Base-by-base conservation (phyloP, 352 stramenopile species). In the Phytopythium boreale region DNA sequence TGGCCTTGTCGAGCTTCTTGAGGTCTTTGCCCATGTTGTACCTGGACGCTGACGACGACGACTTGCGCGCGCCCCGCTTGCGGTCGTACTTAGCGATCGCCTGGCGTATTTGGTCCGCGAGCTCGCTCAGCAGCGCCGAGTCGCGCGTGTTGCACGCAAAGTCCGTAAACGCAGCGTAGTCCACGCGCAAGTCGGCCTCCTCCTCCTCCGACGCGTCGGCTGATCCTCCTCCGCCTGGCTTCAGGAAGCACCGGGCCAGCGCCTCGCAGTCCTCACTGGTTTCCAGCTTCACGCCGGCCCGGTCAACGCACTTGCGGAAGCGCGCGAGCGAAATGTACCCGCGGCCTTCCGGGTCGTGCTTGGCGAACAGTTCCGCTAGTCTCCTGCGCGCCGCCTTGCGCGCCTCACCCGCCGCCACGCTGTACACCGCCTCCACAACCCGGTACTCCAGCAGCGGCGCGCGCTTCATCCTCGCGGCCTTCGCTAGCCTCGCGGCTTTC, bases 91-190 rank as follows among this genome's bases (percentile, higher is more conserved):
- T 72, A 6, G 64, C 63, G 19, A 92, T 88, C 15, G 62, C 68
- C 2, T 65, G 59, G 29, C 79, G 77, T 14, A 92, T 65, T 24
- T 74, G 79, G 39, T 74, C 59, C 1, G 76, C 81, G 15, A 90
- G 69, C 49, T 78, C 70, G 47, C 79, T 80, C 9, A 92, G 63
- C 50, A 79, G 84, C 36, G 84, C 81, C 10, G 81, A 89, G 69
- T 89, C 80, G 2, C 78, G 77, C 4, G 83, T 75, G 29, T 88
- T 89, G 67, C 76, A 88, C 0, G 77, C 77, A 71, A 89, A 92
- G 39, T 92, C 81, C 24, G 84, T 58, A 56, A 92, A 92, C 5
- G 68, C 59, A 1, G 68, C 41, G 44, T 90, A 92, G 52, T 89
- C 79, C 20, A 90, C 68, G 14, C 65, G 20, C 31, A 72, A 60